Percentiles rank a stretch among this genome's conserved stretches.
These are phyloP conservation scores for Schizochytrium sp. DNA, from an alignment of 108 stramenopile genomes.

Conservation along the genomic window DNA sequence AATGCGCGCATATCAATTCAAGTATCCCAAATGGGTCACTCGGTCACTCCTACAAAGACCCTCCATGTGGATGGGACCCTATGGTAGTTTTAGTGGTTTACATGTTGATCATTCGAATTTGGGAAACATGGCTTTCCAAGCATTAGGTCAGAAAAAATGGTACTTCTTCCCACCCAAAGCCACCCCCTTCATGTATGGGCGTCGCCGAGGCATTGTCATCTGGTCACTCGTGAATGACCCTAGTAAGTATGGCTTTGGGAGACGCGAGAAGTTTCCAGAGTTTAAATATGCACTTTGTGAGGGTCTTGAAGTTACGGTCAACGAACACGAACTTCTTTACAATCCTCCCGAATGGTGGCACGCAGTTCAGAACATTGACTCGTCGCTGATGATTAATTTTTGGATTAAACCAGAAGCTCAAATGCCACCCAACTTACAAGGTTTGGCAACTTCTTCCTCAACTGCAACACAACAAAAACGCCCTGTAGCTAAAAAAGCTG, in stretches of 20 bases:
- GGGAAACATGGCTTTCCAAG: slow-evolving; percentile 49
- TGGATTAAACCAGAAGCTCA: slow-evolving; percentile 5
- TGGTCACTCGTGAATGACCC: slow-evolving; percentile 21
- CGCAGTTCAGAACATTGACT: slow-evolving; percentile 39
- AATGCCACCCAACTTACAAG: too few relatives aligned
- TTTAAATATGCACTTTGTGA: neutral
- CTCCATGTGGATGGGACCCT: slow-evolving; percentile 29
- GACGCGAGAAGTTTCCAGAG: neutral
- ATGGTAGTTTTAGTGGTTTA: slow-evolving; percentile 36
- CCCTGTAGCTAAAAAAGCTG: too few relatives aligned
- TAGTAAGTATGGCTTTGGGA: neutral
- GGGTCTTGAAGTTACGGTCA: neutral
- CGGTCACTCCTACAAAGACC: neutral
- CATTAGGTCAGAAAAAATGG: slow-evolving; percentile 28
- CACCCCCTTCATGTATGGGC: neutral
- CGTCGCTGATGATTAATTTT: slow-evolving; percentile 50
- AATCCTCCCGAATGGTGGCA: slow-evolving; percentile 25
- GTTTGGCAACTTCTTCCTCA: too few relatives aligned
- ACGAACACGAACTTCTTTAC: slow-evolving; percentile 3
- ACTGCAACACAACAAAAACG: too few relatives aligned
- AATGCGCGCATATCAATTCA: slow-evolving; percentile 33
- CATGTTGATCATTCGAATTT: slow-evolving; percentile 38
- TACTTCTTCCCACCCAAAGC: slow-evolving; percentile 3
- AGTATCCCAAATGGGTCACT: slow-evolving; percentile 1
- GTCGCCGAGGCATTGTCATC: neutral